Evolutionary conservation across 1,284 basidiomycete genomes (phyloP), one percentile per base, ranked within the genome.

Genomic region (Mycena sp.): DNA sequence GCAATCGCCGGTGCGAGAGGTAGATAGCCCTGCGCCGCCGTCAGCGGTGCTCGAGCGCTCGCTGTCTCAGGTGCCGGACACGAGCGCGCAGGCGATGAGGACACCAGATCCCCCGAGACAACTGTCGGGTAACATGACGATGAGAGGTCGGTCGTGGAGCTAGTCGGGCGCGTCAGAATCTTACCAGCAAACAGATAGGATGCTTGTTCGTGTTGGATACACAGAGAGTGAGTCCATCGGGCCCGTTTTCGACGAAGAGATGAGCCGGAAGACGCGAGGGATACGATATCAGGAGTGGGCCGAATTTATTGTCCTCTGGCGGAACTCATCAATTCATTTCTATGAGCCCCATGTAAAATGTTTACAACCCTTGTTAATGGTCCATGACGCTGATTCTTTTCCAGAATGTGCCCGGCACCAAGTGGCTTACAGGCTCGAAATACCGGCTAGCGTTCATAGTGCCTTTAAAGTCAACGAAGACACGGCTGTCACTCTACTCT

Each of bases 261-360:
- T 87, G 69, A 89, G 93, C 76, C 88, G 91, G 1, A 87, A 85
- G 6, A 88, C 90, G 6, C 84, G 87, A 38, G 81, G 91, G 71
- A 80, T 95, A 11, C 84, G 87, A n/a, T 89, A 87, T 71, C 89
- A 91, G 76, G 87, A 89, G 34, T 94, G 92, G 89, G 86, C 83
- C 39, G 95, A 96, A 78, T 95, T 90, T 77, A 81, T 96, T 70
- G 94, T 96, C 0, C 89, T 89, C 20, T 95, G 94, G 92, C 86
- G 93, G 57, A 89, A 86, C 73, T 86, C 91, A 74, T 83, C 86
- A 62, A 79, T 96, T 44, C 95, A 96, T 78, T 81, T 96, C 14
- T 96, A 96, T 78, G 86, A 90, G 69, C 91, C 95, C 76, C 89
- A 95, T 84, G 93, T 94, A 77, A 73, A 89, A 82, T 56, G 10